Evolutionary conservation across 129 eudicot species (phyloP).

Genomic region (Pulicaria dysenterica): DNA sequence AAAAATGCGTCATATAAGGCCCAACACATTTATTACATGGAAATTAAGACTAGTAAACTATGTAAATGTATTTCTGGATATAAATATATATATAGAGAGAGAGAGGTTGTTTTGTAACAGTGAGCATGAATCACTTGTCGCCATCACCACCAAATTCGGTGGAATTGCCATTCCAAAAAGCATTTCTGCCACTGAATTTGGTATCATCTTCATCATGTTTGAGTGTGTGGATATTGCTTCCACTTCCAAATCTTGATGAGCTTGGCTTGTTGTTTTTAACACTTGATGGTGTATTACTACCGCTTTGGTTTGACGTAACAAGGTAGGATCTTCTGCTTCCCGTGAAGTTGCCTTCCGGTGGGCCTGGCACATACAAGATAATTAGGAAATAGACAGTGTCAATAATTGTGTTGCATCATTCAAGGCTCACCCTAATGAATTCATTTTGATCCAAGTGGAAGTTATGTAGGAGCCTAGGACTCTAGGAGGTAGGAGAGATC

Average conservation of each 20-base stretch:
- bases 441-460: background rate
- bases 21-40: slow-evolving; percentile 19
- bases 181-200: slow-evolving; percentile 53
- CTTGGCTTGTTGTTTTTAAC: slow-evolving; percentile 36
- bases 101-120: background rate
- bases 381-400: slow-evolving; percentile 1
- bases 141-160: slow-evolving; percentile 75
- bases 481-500: too few relatives aligned
- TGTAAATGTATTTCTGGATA: slow-evolving; percentile 19
- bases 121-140: slow-evolving; percentile 34
- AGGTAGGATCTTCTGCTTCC: slow-evolving; percentile 41
- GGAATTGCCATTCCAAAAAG: slow-evolving; percentile 91
- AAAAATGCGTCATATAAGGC: background rate
- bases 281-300: slow-evolving; percentile 28
- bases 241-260: slow-evolving; percentile 61
- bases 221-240: slow-evolving; percentile 81
- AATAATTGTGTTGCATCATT: background rate
- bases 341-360: slow-evolving; percentile 45
- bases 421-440: background rate
- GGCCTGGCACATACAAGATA: slow-evolving; percentile 47
- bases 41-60: slow-evolving; percentile 23
- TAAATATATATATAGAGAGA: slow-evolving; percentile 26
- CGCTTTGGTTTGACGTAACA: slow-evolving; percentile 37
- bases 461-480: background rate
- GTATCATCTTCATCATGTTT: slow-evolving; percentile 78